phyloP scores from a whole-genome alignment of 2,329 filamentous ascomycete genomes.

The Microascus cirrosus region DNA sequence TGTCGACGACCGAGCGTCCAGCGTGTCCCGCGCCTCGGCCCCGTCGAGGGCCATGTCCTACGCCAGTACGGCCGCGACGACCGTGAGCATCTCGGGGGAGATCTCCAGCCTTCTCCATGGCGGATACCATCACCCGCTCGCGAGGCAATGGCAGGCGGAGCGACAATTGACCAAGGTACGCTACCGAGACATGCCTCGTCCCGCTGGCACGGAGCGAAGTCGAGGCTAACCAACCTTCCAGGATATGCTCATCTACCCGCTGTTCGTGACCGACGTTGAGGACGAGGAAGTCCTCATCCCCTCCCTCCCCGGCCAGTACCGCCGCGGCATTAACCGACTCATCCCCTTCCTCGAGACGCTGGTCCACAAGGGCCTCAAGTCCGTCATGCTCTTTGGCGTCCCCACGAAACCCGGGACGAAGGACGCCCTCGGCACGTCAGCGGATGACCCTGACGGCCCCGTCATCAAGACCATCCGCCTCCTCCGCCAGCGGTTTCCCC shows the following conservation, averaged over 20 bases:
- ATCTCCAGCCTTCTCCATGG: constrained; percentile 77
- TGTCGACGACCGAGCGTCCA: constrained; percentile 50
- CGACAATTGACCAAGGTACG: constrained; percentile 73
- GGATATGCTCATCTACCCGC: constrained; percentile 97
- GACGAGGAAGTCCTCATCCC: constrained; percentile 87
- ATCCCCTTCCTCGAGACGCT: constrained; percentile 78
- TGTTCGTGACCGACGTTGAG: constrained; percentile 90
- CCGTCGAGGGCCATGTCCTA: constrained; percentile 55
- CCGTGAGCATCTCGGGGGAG: constrained; percentile 60
- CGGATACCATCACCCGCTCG: constrained; percentile 71
- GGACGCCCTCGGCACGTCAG: constrained; percentile 81
- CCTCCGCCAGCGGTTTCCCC: constrained; percentile 73
- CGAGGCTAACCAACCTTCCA: constrained; percentile 21
- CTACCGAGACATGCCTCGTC: neutral
- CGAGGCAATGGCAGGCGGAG: constrained; percentile 73
- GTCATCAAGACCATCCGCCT: constrained; percentile 82
- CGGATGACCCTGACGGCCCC: constrained; percentile 86
- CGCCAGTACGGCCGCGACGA: constrained; percentile 54
- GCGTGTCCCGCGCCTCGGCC: constrained; percentile 48
- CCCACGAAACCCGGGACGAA: constrained; percentile 72
- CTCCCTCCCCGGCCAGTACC: constrained; percentile 81
- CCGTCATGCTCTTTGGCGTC: constrained; percentile 93
- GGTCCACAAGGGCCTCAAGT: constrained; percentile 78
- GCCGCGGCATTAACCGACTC: constrained; percentile 77
- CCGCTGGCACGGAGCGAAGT: neutral